phyloP scores from a whole-genome alignment of 768 basidiomycete genomes.

The Cubamyces lactineus region DNA sequence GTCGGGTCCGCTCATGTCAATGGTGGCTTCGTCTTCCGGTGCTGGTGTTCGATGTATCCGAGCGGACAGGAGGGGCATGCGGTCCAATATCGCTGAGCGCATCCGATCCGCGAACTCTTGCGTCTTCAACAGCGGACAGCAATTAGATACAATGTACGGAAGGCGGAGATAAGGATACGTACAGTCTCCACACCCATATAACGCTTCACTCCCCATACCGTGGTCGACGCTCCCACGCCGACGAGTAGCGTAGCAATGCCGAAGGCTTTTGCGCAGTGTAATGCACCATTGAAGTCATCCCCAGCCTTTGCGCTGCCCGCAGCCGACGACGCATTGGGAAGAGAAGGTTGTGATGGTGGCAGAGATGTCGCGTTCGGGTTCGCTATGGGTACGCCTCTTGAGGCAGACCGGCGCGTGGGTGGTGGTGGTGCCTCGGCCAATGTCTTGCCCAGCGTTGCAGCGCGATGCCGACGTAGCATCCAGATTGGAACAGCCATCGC shows the following conservation, averaged over 20 bases:
- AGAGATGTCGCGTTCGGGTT: constrained; percentile 8
- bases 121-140: constrained; percentile 40
- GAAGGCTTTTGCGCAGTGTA: constrained; percentile 66
- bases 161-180: constrained; percentile 28
- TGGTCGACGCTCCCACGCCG: constrained; percentile 45
- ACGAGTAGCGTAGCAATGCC: constrained; percentile 67
- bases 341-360: not conserved
- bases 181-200: constrained; percentile 61
- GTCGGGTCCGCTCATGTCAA: not conserved
- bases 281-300: constrained; percentile 50
- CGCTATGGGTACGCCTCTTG: constrained; percentile 1
- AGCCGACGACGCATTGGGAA: not conserved
- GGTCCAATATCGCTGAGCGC: constrained; percentile 49
- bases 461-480: constrained; percentile 34
- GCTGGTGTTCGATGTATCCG: constrained; percentile 54
- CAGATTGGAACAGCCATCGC: constrained; percentile 37
- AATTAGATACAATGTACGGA: constrained; percentile 5
- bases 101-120: constrained; percentile 62
- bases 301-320: constrained; percentile 5
- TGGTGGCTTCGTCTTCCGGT: constrained; percentile 25
- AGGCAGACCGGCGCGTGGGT: constrained; percentile 20
- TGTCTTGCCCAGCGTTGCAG: constrained; percentile 15
- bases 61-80: constrained; percentile 53
- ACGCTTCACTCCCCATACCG: constrained; percentile 53
- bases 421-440: constrained; percentile 27